phyloP scores from a whole-genome alignment of 2,329 filamentous ascomycete species.

The Madurella fahalii region DNA sequence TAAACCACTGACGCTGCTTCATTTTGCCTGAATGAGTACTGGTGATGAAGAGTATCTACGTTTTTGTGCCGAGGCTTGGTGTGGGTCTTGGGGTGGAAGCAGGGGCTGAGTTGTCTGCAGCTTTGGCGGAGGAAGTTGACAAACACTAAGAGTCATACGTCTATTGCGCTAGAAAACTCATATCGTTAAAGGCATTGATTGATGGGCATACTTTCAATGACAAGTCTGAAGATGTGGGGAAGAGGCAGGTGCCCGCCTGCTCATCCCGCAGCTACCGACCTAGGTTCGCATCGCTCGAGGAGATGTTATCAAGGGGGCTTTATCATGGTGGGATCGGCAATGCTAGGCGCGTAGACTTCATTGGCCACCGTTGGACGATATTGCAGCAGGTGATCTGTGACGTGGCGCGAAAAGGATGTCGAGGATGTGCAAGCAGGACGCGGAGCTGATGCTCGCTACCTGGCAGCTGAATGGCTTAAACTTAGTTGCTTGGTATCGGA shows the following conservation, averaged over 20 bases:
- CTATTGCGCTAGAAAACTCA: too few species aligned
- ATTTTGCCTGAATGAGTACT: background rate
- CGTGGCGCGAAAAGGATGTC: background rate
- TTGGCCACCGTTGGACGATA: background rate
- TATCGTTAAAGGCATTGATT: too few species aligned
- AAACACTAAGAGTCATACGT: too few species aligned
- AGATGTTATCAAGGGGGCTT: background rate
- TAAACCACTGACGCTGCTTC: conserved; percentile 40
- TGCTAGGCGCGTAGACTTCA: background rate
- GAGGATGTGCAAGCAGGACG: background rate
- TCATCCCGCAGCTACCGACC: too few species aligned
- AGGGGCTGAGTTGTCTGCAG: too few species aligned
- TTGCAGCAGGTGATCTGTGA: background rate
- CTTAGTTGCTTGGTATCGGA: background rate
- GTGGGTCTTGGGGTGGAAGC: background rate
- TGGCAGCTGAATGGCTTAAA: too few species aligned
- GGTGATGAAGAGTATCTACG: background rate
- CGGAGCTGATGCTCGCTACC: background rate
- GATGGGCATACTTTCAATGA: too few species aligned
- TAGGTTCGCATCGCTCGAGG: background rate
- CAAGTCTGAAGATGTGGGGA: too few species aligned
- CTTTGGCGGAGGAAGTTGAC: too few species aligned
- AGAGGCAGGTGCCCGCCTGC: too few species aligned
- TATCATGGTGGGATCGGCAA: background rate
- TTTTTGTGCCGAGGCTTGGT: background rate